phyloP scores from a whole-genome alignment of 192 early-diverging fungal species.

The Coemansia sp. region DNA sequence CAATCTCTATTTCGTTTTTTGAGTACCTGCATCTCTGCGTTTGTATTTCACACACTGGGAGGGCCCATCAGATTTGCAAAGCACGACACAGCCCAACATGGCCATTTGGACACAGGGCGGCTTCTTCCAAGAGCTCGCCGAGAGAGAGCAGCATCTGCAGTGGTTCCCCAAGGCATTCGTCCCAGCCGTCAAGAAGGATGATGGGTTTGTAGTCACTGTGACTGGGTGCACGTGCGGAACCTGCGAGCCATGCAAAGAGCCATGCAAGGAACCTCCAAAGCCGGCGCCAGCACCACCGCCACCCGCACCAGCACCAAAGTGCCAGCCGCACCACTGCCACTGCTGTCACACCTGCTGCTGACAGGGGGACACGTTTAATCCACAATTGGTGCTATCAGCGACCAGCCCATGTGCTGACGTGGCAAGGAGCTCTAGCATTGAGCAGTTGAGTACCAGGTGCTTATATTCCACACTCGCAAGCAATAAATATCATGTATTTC shows the following conservation, averaged over 20 bases:
- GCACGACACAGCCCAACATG: constrained; percentile 14
- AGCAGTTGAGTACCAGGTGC: background rate
- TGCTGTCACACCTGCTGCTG: constrained; percentile 26
- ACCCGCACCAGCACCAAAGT: background rate
- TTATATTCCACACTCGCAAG: background rate
- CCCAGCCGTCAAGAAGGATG: constrained; percentile 44
- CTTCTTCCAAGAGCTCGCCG: constrained; percentile 55
- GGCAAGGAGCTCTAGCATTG: background rate
- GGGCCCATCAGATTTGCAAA: background rate
- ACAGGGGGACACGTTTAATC: background rate
- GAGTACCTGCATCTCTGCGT: background rate
- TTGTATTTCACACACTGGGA: background rate
- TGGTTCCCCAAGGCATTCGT: constrained; percentile 53
- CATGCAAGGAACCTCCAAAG: constrained; percentile 29
- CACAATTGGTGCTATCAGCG: too few relatives aligned
- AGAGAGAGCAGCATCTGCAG: constrained; percentile 54
- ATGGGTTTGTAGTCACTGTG: constrained; percentile 35
- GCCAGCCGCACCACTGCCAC: constrained; percentile 17
- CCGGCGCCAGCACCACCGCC: constrained; percentile 7
- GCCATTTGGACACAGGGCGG: constrained; percentile 54
- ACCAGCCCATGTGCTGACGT: background rate
- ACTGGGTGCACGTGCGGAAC: constrained; percentile 44
- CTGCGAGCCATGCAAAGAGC: constrained; percentile 35
- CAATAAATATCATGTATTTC: background rate
- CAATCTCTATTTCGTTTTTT: background rate